A percentile compares a stretch with the other conserved stretches of the same genome.
phyloP scores from a whole-genome alignment of 805 yeast genomes.

The Candida vaughaniae region DNA sequence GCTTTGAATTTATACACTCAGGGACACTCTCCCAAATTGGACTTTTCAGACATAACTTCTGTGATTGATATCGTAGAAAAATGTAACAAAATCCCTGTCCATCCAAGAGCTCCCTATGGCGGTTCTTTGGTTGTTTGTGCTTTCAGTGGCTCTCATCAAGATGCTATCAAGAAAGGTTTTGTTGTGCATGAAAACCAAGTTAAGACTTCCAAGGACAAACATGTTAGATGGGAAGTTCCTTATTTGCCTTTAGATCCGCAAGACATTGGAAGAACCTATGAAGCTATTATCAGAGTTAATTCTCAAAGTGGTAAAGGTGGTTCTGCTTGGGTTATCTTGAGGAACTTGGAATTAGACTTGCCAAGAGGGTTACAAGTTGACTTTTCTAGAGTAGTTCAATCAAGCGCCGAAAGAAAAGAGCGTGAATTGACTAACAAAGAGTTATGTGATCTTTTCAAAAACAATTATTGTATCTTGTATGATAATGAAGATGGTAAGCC shows the following conservation, averaged over 20 bases:
- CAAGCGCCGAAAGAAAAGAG: conserved; percentile 65
- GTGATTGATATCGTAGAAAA: conserved; percentile 73
- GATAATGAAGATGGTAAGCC: conserved; percentile 22
- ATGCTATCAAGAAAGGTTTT: conserved; percentile 84
- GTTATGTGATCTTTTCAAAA: conserved; percentile 62
- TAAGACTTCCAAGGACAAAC: conserved; percentile 30
- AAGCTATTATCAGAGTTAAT: conserved; percentile 86
- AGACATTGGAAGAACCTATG: conserved; percentile 86
- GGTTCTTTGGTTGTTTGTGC: conserved; percentile 84
- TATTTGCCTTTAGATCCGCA: conserved; percentile 82
- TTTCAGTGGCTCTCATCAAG: conserved; percentile 84
- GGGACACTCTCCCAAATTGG: conserved; percentile 69
- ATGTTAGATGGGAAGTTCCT: conserved; percentile 65
- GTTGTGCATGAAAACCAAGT: conserved; percentile 42
- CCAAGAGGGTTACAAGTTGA: conserved; percentile 80
- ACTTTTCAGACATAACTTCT: conserved; percentile 64
- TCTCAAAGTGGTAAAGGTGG: conserved; percentile 91
- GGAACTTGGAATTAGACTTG: conserved; percentile 72
- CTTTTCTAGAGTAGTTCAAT: conserved; percentile 70
- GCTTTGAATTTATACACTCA: conserved; percentile 79
- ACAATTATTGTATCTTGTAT: conserved; percentile 49
- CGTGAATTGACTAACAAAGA: conserved; percentile 68
- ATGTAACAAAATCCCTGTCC: conserved; percentile 79
- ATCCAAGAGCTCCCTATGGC: conserved; percentile 78
- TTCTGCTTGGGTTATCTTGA: conserved; percentile 81